These are phyloP conservation scores for Huntiella moniliformis DNA, from an alignment of 2,329 filamentous ascomycete species.

Conservation along the genomic window DNA sequence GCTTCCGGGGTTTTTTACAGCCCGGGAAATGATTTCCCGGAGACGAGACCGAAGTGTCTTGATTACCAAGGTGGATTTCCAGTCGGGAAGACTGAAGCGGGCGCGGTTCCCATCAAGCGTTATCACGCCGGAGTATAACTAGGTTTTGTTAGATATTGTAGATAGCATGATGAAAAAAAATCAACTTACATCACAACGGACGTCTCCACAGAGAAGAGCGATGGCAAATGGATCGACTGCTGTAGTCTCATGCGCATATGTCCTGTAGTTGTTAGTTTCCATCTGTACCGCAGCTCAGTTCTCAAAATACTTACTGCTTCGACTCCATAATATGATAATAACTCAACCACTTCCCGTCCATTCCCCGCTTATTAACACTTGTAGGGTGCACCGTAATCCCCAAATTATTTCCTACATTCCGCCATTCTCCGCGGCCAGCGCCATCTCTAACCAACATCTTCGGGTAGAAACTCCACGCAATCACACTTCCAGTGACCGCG, in stretches of 20 bases:
- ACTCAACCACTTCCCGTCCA: constrained; percentile 59
- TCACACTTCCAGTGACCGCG: constrained; percentile 56
- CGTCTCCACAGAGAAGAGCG: constrained; percentile 70
- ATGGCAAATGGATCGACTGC: constrained; percentile 67
- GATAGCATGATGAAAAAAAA: not conserved
- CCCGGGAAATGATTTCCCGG: constrained; percentile 52
- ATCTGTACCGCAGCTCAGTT: not conserved
- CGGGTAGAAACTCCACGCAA: constrained; percentile 90
- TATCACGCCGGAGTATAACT: constrained; percentile 76
- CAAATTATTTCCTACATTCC: constrained; percentile 87
- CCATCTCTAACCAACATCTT: constrained; percentile 71
- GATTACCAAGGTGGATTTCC: constrained; percentile 79
- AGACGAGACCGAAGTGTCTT: constrained; percentile 59
- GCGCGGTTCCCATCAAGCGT: constrained; percentile 74
- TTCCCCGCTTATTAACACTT: constrained; percentile 61
- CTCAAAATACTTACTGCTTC: constrained; percentile 39
- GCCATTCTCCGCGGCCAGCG: constrained; percentile 51
- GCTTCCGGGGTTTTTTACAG: constrained; percentile 50
- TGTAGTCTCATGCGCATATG: constrained; percentile 77
- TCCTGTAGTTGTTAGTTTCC: constrained; percentile 24
- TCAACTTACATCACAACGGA: constrained; percentile 55
- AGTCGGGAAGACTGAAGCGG: constrained; percentile 66
- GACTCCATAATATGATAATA: constrained; percentile 98
- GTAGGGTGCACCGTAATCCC: constrained; percentile 70
- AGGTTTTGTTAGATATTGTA: not conserved